Percentiles rank a stretch among this genome's conserved stretches.
phyloP scores from a whole-genome alignment of 164 flowering plant genomes.

The Tetrastigma voinierianum region DNA sequence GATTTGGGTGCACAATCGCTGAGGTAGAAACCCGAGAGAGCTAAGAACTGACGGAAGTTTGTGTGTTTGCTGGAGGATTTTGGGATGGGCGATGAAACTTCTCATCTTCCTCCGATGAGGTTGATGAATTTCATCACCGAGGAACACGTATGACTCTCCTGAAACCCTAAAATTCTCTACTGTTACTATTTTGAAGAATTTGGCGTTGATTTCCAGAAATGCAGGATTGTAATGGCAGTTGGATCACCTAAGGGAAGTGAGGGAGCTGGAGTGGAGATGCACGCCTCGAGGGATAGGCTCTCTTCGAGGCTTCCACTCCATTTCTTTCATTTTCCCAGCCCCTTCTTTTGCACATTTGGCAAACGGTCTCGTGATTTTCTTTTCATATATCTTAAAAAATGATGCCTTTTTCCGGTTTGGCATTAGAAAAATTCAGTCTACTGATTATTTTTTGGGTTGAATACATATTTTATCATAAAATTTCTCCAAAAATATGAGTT shows the following conservation, averaged over 20 bases:
- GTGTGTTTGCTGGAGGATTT: not conserved
- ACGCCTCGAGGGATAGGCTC: slow-evolving; percentile 74
- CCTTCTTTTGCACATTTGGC: too few species aligned
- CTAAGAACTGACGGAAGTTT: too few species aligned
- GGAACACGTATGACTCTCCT: slow-evolving; percentile 55
- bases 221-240: slow-evolving; percentile 43
- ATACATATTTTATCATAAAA: too few species aligned
- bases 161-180: slow-evolving; percentile 5
- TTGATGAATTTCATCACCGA: slow-evolving; percentile 87
- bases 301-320: slow-evolving; percentile 55
- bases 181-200: slow-evolving; percentile 10
- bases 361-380: too few species aligned
- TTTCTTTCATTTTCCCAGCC: not conserved
- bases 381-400: too few species aligned
- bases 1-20: too few species aligned
- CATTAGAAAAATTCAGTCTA: too few species aligned
- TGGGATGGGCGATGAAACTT: slow-evolving; percentile 46
- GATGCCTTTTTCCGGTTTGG: too few species aligned
- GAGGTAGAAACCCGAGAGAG: too few species aligned
- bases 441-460: too few species aligned
- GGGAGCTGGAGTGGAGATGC: too few species aligned
- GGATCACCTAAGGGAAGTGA: slow-evolving; percentile 68
- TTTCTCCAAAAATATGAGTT: too few species aligned
- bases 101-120: slow-evolving; percentile 30
- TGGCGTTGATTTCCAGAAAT: not conserved